Percentiles rank a stretch among this genome's conserved stretches.
Evolutionary conservation across 2,329 filamentous ascomycete species (phyloP).

Genomic region (Colletotrichum eleusines): DNA sequence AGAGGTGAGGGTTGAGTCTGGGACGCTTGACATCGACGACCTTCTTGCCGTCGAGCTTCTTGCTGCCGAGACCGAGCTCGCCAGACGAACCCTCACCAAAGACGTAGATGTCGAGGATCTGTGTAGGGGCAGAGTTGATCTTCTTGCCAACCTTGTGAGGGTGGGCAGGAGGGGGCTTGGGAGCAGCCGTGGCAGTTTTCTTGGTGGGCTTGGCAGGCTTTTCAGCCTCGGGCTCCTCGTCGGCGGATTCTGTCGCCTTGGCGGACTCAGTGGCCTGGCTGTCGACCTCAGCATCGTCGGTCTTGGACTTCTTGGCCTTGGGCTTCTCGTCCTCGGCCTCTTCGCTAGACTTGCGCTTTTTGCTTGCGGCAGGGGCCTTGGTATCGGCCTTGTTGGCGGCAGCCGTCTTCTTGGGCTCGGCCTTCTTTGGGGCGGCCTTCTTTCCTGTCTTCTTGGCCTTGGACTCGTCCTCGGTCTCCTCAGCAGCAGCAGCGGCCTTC

Average conservation of each 20-base stretch:
- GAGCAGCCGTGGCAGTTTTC: constrained; percentile 35
- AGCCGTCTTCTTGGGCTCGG: constrained; percentile 57
- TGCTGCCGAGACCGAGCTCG: constrained; percentile 83
- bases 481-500: constrained; percentile 67
- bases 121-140: constrained; percentile 70
- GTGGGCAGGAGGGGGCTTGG: constrained; percentile 34
- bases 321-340: constrained; percentile 42
- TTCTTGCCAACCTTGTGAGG: constrained; percentile 45
- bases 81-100: constrained; percentile 85
- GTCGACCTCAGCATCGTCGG: constrained; percentile 33
- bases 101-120: constrained; percentile 79
- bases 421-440: constrained; percentile 45
- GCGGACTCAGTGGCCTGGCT: constrained; percentile 40
- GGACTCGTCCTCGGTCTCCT: constrained; percentile 43
- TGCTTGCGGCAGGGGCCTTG: constrained; percentile 39
- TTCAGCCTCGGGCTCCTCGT: constrained; percentile 29
- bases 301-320: constrained; percentile 43
- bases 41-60: constrained; percentile 69
- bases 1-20: constrained; percentile 73
- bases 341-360: constrained; percentile 42
- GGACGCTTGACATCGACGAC: constrained; percentile 81
- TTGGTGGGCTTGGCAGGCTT: constrained; percentile 42
- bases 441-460: constrained; percentile 58
- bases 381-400: constrained; percentile 56
- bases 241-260: constrained; percentile 31